Evolutionary conservation across 352 stramenopile genomes (phyloP), one percentile per base, ranked within the genome.

Genomic region (Globisporangium viniferum): DNA sequence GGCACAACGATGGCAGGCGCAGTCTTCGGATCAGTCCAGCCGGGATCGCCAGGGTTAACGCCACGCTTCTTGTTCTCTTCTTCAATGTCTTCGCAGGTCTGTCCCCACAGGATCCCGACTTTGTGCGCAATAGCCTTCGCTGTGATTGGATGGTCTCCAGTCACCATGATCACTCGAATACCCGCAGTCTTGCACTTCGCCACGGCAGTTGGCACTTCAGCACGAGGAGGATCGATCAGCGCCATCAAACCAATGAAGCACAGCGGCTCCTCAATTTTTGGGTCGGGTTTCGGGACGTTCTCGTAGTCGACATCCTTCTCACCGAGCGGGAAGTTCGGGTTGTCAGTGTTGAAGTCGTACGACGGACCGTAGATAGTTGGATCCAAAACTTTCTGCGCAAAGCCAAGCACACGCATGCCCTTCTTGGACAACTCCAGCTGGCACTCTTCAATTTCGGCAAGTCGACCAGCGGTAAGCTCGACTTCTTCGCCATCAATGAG

Each of bases 241-340:
- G 95, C 95, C 80, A 98, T 98, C 66, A 99, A 78, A 56, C 96
- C 97, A 71, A 99, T 92, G 59, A 98, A 98, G 33, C 90, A 96
- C 60, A 88, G 68, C 3, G 71, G 80, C 64, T 90, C 84, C 79
- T 84, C 90, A 67, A 79, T 94, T 71, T 92, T 97, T 75, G 72
- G 78, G 71, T 80, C 70, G 41, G 73, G 80, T 62, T 72, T 91
- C 46, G 76, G 91, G 27, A 79, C 84, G 5, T 71, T 55, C 2
- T 90, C 79, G 53, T 92, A 92, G 67, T 93, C 87, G 10, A 92
- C 89, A 67, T 96, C 91, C 71, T 90, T 89, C 61, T 93, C 85
- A 18, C 94, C 86, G 54, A 90, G 76, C 3, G 87, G 80, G 69
- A 93, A 95, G 84, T 98, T 87, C 58, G 81, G 80, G 84, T 88